Conservation (phyloP, 2,329 filamentous ascomycete genomes). For the Metarhizium anisopliae region DNA sequence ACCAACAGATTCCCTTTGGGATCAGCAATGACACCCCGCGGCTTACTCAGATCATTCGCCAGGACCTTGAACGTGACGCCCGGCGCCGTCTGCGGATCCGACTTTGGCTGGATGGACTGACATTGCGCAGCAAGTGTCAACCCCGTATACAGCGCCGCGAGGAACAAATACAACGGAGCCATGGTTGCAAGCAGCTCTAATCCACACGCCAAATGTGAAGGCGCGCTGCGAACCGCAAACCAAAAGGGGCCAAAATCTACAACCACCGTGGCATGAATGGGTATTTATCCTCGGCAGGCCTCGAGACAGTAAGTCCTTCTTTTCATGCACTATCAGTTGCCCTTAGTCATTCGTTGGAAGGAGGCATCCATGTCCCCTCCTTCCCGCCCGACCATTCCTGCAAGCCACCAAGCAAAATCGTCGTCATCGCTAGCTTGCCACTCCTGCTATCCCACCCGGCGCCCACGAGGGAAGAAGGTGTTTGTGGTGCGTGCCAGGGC, state of each 20-base stretch:
- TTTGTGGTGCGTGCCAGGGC: too few relatives aligned
- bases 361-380: background rate
- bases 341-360: too few relatives aligned
- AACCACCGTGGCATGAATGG: background rate
- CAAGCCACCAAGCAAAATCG: background rate
- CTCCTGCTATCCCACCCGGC: background rate
- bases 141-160: background rate
- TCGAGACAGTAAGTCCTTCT: too few relatives aligned
- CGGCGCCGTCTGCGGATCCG: slow-evolving; percentile 11
- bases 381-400: background rate
- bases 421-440: background rate
- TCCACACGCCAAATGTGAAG: background rate
- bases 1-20: slow-evolving; percentile 27
- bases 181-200: background rate
- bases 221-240: too few relatives aligned
- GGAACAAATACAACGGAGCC: background rate
- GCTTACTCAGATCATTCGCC: slow-evolving; percentile 14
- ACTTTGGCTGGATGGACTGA: slow-evolving; percentile 4
- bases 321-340: too few relatives aligned
- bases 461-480: too few relatives aligned
- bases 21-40: slow-evolving; percentile 27
- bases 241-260: background rate
- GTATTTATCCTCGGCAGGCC: background rate
- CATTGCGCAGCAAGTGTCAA: slow-evolving; percentile 6
- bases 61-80: slow-evolving; percentile 19